phyloP scores from a whole-genome alignment of 1,284 basidiomycete genomes.

The Rhizoctonia solani region DNA sequence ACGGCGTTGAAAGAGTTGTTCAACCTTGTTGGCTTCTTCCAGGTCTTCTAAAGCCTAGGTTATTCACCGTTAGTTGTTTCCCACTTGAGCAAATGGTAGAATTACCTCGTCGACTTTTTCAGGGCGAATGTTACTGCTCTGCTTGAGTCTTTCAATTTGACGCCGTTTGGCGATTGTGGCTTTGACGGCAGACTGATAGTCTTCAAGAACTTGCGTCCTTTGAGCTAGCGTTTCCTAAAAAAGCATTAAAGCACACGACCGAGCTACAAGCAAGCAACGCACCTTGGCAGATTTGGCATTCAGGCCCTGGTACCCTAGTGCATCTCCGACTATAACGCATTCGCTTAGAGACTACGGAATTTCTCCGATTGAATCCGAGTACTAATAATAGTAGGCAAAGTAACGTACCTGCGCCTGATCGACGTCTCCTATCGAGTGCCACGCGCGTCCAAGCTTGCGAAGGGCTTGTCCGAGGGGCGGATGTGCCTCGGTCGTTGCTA shows the following conservation, averaged over 20 bases:
- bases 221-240: slow-evolving; percentile 77
- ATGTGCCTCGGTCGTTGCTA: slow-evolving; percentile 86
- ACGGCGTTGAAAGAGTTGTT: slow-evolving; percentile 76
- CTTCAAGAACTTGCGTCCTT: slow-evolving; percentile 85
- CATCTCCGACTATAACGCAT: slow-evolving; percentile 89
- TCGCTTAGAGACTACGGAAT: slow-evolving; percentile 71
- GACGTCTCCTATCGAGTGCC: slow-evolving; percentile 82
- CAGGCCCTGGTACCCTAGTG: slow-evolving; percentile 89
- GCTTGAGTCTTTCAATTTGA: slow-evolving; percentile 87
- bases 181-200: slow-evolving; percentile 89
- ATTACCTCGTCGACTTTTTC: neutral
- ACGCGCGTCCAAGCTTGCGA: slow-evolving; percentile 80
- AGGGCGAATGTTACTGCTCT: slow-evolving; percentile 62
- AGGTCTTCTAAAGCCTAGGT: slow-evolving; percentile 91
- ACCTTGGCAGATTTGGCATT: slow-evolving; percentile 90
- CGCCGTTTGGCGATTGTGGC: slow-evolving; percentile 88
- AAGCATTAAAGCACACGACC: neutral
- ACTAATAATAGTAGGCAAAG: neutral
- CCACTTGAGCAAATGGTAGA: slow-evolving; percentile 66
- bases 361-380: neutral
- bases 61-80: slow-evolving; percentile 89
- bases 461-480: slow-evolving; percentile 76
- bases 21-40: slow-evolving; percentile 90
- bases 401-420: slow-evolving; percentile 69
- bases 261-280: slow-evolving; percentile 20